Percentiles rank a stretch among this genome's conserved stretches.
Evolutionary conservation across 169 alveolate genomes (phyloP).

Genomic region (Eimeria sp.): DNA sequence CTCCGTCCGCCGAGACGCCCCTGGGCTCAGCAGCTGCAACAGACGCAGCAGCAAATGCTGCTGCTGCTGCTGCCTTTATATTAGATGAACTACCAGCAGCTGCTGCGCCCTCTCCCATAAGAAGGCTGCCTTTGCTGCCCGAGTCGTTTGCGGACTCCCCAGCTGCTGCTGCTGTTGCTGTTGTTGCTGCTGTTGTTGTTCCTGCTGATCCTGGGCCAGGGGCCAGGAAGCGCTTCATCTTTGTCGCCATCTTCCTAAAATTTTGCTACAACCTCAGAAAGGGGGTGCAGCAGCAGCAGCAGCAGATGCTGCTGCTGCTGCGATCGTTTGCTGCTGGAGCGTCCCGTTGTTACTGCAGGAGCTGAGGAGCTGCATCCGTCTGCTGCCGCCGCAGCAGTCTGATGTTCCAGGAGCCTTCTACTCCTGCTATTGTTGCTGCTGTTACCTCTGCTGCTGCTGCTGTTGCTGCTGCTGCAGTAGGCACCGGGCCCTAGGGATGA

Average conservation of each 20-base stretch:
- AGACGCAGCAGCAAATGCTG: too few species aligned
- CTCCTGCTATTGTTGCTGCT: not conserved
- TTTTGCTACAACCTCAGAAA: not conserved
- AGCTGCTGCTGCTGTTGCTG: constrained; percentile 6
- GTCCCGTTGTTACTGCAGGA: too few species aligned
- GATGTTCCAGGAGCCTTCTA: not conserved
- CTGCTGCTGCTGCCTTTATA: too few species aligned
- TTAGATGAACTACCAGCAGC: not conserved
- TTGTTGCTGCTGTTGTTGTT: not conserved
- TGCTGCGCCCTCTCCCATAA: not conserved
- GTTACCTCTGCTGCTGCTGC: not conserved
- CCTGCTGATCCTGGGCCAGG: not conserved
- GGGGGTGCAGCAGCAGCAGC: too few species aligned
- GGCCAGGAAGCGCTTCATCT: constrained; percentile 28
- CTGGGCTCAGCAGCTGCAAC: not conserved
- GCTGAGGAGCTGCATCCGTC: not conserved
- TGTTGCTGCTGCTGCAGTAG: not conserved
- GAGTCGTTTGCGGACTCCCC: not conserved
- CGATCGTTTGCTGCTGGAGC: too few species aligned
- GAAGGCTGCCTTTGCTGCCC: not conserved
- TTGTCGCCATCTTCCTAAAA: constrained; percentile 2
- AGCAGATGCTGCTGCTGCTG: too few species aligned
- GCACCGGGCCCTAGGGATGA: too few species aligned
- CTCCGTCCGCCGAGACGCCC: not conserved
- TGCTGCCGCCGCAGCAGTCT: not conserved